Evolutionary conservation across 2,329 filamentous ascomycete species (phyloP), one percentile per base, ranked within the genome.

Genomic region (Claviceps citrina): DNA sequence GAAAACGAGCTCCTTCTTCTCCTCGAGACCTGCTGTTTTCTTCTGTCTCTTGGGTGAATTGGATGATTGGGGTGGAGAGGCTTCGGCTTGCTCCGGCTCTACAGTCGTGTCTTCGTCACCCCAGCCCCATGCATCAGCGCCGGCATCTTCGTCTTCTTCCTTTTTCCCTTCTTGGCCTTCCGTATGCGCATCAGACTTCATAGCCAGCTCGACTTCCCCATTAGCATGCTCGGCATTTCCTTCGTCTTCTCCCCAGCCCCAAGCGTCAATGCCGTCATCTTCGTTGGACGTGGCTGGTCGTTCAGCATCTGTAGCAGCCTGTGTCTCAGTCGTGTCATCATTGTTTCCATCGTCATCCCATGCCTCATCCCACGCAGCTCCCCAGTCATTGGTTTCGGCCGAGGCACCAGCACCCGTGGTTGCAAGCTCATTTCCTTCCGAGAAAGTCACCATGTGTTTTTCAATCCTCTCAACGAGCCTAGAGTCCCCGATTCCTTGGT

Each of bases 391-490:
- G 39, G 65, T 63, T 12, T 63, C 63, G 0, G 61, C 58, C 7
- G 62, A 58, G 4, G 59, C 61, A 3, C 59, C 62, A 2, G 65
- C 64, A 12, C 67, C 68, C 18, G 68, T 73, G 1, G 72, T 68
- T 24, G 71, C 62, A 28, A 86, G 66, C 44, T 81, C 68, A 41
- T 75, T 73, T 39, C 83, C 81, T 47, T 81, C 76, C 0, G 66
- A 65, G 36, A 71, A 69, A 2, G 78, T 78, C 0, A 95, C 69
- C 55, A 81, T 76, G 51, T 91, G 81, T 36, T 79, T 93, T 58
- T 96, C 89, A 1, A 93, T 68, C 50, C 82, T 76, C 56, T 95
- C 86, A 1, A 93, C 86, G 34, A 71, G 67, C 48, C 75, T 81
- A 12, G 78, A 70, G 20, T 67, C 60, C 7, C 78, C 78, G 30